Conservation (phyloP, 208 protist genomes). For the Kentomonas sorsogonicus region DNA sequence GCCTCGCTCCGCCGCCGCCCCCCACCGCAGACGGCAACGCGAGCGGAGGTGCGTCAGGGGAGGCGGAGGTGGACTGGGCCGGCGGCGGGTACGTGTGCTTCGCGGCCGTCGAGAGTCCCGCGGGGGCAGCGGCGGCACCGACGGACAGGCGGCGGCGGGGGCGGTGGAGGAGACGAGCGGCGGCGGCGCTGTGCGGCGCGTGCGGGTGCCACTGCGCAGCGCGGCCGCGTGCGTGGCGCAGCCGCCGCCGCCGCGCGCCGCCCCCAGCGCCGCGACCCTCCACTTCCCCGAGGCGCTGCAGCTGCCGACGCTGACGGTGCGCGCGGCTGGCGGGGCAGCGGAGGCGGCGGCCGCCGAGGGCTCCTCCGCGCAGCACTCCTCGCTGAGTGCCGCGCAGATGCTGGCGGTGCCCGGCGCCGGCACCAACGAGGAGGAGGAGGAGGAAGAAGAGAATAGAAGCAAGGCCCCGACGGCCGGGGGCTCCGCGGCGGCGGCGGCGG, state of each 20-base stretch:
- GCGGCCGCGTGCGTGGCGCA: background rate
- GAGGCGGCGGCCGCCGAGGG: constrained; percentile 6
- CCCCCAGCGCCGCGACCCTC: constrained; percentile 21
- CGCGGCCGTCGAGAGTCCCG: too few species aligned
- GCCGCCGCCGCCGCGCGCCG: too few species aligned
- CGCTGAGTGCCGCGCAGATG: constrained; percentile 32
- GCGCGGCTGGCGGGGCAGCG: constrained; percentile 23
- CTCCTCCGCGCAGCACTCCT: constrained; percentile 24
- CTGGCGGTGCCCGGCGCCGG: constrained; percentile 28
- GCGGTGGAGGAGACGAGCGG: too few species aligned
- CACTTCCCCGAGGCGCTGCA: constrained; percentile 62
- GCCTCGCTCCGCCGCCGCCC: background rate
- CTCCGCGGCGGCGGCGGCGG: background rate
- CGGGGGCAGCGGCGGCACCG: background rate
- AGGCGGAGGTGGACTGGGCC: background rate
- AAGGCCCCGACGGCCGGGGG: background rate
- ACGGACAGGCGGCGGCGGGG: background rate
- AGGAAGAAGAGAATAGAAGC: constrained; percentile 12
- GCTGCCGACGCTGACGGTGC: constrained; percentile 43
- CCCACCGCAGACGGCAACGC: too few species aligned
- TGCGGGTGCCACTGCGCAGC: too few species aligned
- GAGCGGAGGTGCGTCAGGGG: too few species aligned
- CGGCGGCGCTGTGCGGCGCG: too few species aligned
- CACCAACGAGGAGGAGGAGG: constrained; percentile 13
- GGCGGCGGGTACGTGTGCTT: background rate